Base-by-base conservation (phyloP, 1,284 basidiomycete genomes). In the Irpex sp. region DNA sequence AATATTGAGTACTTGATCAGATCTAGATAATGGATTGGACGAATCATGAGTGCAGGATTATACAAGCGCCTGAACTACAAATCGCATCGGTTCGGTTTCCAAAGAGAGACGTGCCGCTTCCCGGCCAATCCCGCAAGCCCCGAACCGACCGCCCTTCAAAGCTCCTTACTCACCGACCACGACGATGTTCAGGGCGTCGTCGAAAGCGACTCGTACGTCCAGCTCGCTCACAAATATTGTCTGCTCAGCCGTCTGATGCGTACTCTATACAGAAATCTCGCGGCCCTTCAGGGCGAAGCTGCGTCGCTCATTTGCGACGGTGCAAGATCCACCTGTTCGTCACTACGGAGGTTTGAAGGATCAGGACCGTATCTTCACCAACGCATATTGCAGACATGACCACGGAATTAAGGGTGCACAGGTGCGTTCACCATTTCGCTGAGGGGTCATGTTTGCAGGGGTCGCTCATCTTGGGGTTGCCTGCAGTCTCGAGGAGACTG, bases 351-450 rank as follows among this genome's bases (percentile, higher is more conserved):
- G 95, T 0, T 79, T 98, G 68, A 93, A 90, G 75, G 95, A 97
- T 79, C 94, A 96, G 76, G 95, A 97, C 78, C 87, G 94, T 59
- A 95, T 95, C 71, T 95, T 95, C 70, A 94, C 92, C 57, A 97
- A 97, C 76, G 86, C 87, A 1, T 95, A 90, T 74, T 89, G 85
- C 71, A 84, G 84, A 65, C 92, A 94, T 73, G 94, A 97, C 72
- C 90, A 94, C 73, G 90, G 93, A 17, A 76, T 98, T 62, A 96
- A 96, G 77, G 95, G 94, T 60, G 95, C 95, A 26, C 74, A 85
- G 83, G 93, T 94, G 61, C 80, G 75, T 21, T 43, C 37, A 51
- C n/a, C n/a, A 51, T 26, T 43, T 9, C 46, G 5, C 31, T 33
- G 31, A 1, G 31, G 31, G 31, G 31, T 33, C 31, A 33, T 43